Conservation (phyloP, 305 asterid genomes). For the Stenogyne calaminthoides region DNA sequence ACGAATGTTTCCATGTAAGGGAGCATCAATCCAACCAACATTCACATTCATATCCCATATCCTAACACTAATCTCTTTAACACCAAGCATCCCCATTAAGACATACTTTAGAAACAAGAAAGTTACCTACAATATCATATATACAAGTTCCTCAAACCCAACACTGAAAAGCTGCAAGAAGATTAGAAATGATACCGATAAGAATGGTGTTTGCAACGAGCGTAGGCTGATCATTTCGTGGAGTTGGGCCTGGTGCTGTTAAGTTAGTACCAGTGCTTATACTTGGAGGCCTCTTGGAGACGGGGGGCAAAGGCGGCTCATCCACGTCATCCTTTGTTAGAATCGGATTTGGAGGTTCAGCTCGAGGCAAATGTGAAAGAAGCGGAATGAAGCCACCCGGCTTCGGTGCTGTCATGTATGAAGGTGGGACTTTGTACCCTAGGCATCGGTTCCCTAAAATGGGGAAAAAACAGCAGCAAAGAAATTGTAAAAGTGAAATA, state of each 20-base stretch:
- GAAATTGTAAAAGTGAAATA: background rate
- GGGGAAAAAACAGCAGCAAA: slow-evolving; percentile 28
- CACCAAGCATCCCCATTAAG: background rate
- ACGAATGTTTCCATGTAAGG: no score
- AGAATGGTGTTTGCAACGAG: slow-evolving; percentile 39
- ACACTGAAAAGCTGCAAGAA: slow-evolving; percentile 40
- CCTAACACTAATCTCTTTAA: background rate
- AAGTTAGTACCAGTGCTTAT: slow-evolving; percentile 26
- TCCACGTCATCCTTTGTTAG: slow-evolving; percentile 51
- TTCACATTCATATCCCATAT: no score
- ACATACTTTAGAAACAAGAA: background rate
- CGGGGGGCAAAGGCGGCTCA: slow-evolving; percentile 56
- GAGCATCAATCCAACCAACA: background rate
- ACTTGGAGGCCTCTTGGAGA: slow-evolving; percentile 33
- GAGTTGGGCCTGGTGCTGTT: slow-evolving; percentile 42
- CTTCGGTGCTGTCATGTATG: slow-evolving; percentile 55
- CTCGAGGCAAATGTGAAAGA: slow-evolving; percentile 49
- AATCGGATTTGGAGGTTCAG: slow-evolving; percentile 68
- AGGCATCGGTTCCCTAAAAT: slow-evolving; percentile 77
- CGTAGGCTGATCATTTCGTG: slow-evolving; percentile 51
- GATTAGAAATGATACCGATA: slow-evolving; percentile 36
- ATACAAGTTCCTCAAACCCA: slow-evolving; percentile 5
- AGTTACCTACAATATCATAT: background rate
- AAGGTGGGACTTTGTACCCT: slow-evolving; percentile 38
- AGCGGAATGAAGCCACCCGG: slow-evolving; percentile 58